Percentiles rank a stretch among this genome's conserved stretches.
Conservation (phyloP, 2,329 filamentous ascomycete species). For the Curvularia verruculosa region DNA sequence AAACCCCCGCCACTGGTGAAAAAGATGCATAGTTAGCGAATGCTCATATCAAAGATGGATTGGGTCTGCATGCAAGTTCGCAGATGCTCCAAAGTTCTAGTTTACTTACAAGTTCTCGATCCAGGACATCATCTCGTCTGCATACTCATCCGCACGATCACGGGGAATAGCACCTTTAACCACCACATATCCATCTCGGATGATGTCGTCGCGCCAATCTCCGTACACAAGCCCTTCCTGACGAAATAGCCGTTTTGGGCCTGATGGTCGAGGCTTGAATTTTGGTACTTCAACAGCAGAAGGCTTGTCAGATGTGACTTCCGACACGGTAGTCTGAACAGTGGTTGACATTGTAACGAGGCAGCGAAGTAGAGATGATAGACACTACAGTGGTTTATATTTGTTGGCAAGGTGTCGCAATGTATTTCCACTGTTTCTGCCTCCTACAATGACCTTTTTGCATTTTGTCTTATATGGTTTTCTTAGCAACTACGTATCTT, state of each 20-base stretch:
- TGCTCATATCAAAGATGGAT: not conserved
- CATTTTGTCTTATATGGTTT: not conserved
- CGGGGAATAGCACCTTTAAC: constrained; percentile 55
- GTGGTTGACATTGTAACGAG: not conserved
- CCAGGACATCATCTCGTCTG: constrained; percentile 33
- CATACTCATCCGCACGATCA: constrained; percentile 50
- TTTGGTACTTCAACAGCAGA: not conserved
- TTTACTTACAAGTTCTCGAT: constrained; percentile 42
- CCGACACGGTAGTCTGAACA: not conserved
- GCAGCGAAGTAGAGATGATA: not conserved
- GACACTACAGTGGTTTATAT: not conserved
- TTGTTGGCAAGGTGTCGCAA: not conserved
- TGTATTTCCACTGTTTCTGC: not conserved
- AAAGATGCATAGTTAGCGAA: not conserved
- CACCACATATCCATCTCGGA: constrained; percentile 38
- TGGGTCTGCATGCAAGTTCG: not conserved
- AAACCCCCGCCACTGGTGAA: constrained; percentile 2
- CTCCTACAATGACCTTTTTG: not conserved
- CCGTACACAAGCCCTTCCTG: constrained; percentile 19
- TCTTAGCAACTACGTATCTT: not conserved
- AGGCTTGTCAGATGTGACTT: not conserved
- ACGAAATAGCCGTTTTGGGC: not conserved
- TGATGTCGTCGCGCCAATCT: constrained; percentile 45
- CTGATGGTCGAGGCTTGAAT: not conserved
- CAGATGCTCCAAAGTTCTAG: not conserved